A percentile compares a stretch with the other conserved stretches of the same genome.
Evolutionary conservation across 768 basidiomycete genomes (phyloP).

Genomic region (Termitomyces sp.): DNA sequence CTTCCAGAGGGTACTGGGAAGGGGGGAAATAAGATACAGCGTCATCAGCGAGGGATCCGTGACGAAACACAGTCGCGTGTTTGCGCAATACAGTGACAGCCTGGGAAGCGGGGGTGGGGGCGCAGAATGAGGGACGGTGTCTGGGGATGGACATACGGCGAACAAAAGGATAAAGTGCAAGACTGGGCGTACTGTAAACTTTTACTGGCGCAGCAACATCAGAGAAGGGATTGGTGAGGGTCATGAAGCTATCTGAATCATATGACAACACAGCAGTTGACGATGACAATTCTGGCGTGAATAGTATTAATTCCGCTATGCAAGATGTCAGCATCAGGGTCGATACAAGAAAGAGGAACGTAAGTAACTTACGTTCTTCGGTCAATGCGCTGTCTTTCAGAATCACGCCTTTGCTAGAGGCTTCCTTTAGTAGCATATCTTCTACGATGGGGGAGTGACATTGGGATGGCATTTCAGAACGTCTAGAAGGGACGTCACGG

Average conservation of each 20-base stretch:
- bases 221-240: slow-evolving; percentile 2
- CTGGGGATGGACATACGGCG: slow-evolving; percentile 6
- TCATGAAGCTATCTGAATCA: neutral
- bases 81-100: too few relatives aligned
- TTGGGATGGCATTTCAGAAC: neutral
- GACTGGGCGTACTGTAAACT: neutral
- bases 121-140: neutral
- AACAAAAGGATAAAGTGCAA: slow-evolving; percentile 4
- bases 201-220: slow-evolving; percentile 4
- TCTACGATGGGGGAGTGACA: neutral
- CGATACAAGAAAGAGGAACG: too few relatives aligned
- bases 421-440: neutral
- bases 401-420: neutral
- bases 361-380: neutral
- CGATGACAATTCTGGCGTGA: neutral
- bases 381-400: neutral
- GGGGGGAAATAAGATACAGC: too few relatives aligned
- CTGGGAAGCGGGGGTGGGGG: neutral
- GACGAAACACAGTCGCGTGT: too few relatives aligned
- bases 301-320: neutral
- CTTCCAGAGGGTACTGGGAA: too few relatives aligned
- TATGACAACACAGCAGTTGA: neutral
- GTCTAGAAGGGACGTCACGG: neutral
- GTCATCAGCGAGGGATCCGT: too few relatives aligned
- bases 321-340: neutral